phyloP scores from a whole-genome alignment of 768 basidiomycete species.

The Leccinum disarticulatum region DNA sequence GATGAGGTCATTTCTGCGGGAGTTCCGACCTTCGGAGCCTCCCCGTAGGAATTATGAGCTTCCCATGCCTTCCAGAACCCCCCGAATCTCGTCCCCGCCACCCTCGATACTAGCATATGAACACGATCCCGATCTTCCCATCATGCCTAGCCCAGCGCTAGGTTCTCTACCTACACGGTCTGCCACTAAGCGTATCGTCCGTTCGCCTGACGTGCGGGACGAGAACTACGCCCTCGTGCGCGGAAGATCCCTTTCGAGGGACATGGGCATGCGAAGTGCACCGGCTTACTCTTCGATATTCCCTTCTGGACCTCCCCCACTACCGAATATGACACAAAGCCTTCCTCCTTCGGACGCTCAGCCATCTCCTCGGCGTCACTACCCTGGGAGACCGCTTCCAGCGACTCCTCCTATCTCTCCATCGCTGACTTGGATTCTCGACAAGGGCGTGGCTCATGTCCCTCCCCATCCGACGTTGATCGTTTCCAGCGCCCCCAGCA shows the following conservation, averaged over 20 bases:
- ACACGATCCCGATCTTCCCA: conserved; percentile 29
- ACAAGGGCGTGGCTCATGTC: conserved; percentile 22
- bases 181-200: conserved; percentile 35
- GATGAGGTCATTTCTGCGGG: conserved; percentile 20
- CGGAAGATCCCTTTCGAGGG: conserved; percentile 33
- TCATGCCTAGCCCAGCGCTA: conserved; percentile 15
- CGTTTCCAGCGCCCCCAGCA: conserved; percentile 20
- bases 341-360: conserved; percentile 22
- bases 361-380: conserved; percentile 33
- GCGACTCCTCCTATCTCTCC: conserved; percentile 34
- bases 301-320: conserved; percentile 34
- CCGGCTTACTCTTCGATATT: conserved; percentile 35
- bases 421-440: conserved; percentile 36
- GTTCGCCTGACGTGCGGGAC: conserved; percentile 27
- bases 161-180: conserved; percentile 28
- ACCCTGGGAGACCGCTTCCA: conserved; percentile 34
- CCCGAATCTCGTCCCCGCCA: conserved; percentile 28
- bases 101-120: conserved; percentile 23
- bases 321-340: conserved; percentile 25
- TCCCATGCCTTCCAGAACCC: conserved; percentile 16
- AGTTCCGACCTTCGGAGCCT: conserved; percentile 22
- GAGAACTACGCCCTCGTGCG: conserved; percentile 30
- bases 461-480: conserved; percentile 16
- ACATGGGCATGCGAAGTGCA: conserved; percentile 33
- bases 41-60: conserved; percentile 22